Conservation (phyloP, 1,284 basidiomycete genomes). For the Ustilago curta region DNA sequence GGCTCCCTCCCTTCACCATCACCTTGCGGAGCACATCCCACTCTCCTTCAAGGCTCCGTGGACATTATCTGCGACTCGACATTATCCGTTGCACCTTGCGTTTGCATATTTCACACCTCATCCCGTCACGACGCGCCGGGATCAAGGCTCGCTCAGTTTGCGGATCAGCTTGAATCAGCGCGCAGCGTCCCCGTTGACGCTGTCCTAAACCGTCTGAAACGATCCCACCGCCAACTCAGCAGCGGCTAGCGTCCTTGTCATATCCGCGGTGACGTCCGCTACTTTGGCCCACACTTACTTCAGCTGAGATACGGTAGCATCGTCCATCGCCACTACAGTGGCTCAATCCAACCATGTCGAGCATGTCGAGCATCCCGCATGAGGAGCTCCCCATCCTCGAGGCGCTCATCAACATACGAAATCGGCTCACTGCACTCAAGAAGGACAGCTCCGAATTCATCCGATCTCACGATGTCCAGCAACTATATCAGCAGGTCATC, state of each 20-base stretch:
- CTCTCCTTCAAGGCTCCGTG: neutral
- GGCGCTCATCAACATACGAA: constrained; percentile 92
- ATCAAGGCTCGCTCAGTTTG: constrained; percentile 11
- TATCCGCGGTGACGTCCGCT: neutral
- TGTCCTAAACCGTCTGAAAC: no score
- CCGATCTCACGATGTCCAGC: constrained; percentile 91
- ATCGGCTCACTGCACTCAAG: constrained; percentile 83
- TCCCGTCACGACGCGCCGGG: neutral
- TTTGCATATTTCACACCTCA: constrained; percentile 1
- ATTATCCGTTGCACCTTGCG: neutral
- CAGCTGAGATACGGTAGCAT: constrained; percentile 3
- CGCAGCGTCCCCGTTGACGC: neutral
- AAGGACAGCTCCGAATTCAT: constrained; percentile 88
- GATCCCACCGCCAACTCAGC: neutral
- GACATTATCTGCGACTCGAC: neutral
- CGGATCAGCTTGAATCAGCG: neutral
- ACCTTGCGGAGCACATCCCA: no score
- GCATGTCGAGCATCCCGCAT: constrained; percentile 69
- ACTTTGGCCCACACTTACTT: neutral
- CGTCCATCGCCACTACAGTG: constrained; percentile 4
- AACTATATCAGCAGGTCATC: constrained; percentile 91
- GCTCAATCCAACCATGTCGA: constrained; percentile 33
- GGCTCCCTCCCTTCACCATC: neutral
- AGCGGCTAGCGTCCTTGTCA: neutral
- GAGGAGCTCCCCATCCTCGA: constrained; percentile 91